Conservation (phyloP, 106 monocot species). For the Phalaenopsis aphrodite region DNA sequence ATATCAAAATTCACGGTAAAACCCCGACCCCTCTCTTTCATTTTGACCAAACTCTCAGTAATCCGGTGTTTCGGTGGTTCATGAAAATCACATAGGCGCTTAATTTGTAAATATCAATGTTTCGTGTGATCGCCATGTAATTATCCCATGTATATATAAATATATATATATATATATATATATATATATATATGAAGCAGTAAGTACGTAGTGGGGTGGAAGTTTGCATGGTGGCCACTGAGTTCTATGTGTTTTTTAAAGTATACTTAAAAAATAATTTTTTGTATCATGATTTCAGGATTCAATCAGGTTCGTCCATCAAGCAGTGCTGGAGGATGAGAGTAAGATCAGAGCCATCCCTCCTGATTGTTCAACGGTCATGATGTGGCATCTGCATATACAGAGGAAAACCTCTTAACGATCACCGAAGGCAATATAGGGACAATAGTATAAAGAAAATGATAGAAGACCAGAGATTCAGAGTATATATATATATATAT, state of each 20-base stretch:
- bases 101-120: no score
- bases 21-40: no score
- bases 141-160: no score
- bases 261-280: background rate
- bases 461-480: background rate
- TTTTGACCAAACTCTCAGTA: no score
- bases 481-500: background rate
- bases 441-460: background rate
- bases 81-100: no score
- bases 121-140: no score
- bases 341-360: slow-evolving; percentile 45
- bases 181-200: no score
- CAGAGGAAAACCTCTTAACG: background rate
- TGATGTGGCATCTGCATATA: slow-evolving; percentile 53
- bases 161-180: no score
- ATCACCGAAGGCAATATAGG: background rate
- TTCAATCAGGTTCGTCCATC: slow-evolving; percentile 43
- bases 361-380: slow-evolving; percentile 39
- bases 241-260: no score
- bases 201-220: background rate
- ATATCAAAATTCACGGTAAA: no score
- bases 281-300: slow-evolving; percentile 23
- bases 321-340: slow-evolving; percentile 33
- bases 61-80: no score
- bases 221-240: background rate